phyloP scores from a whole-genome alignment of 31 red algal species.

The Odonthalia washingtoniensis region DNA sequence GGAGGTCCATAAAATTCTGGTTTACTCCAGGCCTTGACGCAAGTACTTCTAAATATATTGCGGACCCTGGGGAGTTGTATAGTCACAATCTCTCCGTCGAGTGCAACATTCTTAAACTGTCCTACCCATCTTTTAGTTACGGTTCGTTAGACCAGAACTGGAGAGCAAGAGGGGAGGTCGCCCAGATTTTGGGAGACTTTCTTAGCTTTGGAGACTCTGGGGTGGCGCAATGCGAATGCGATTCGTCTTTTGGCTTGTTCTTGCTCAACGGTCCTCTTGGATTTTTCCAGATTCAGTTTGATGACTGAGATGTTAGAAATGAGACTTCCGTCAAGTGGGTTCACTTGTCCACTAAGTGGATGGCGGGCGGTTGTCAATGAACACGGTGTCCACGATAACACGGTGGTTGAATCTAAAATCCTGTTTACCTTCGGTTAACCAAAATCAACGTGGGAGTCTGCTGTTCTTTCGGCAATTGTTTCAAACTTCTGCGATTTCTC shows the following conservation, averaged over 20 bases:
- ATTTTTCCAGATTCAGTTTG: slow-evolving; percentile 10
- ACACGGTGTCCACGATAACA: slow-evolving; percentile 38
- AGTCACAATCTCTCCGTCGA: not conserved
- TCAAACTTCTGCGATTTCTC: not conserved
- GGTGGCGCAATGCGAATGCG: no score
- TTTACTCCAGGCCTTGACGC: no score
- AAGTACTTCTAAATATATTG: no score
- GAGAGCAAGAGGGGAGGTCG: no score
- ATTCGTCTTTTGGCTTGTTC: no score
- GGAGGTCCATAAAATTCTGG: no score
- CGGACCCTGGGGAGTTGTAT: no score
- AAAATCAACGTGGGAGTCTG: slow-evolving; percentile 24
- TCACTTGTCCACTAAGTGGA: slow-evolving; percentile 37
- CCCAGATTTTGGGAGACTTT: no score
- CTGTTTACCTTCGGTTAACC: slow-evolving; percentile 22
- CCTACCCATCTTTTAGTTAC: slow-evolving; percentile 7
- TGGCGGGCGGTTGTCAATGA: slow-evolving; percentile 4
- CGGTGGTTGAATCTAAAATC: slow-evolving; percentile 39
- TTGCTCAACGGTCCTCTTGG: no score
- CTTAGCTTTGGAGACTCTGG: no score
- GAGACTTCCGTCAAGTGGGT: slow-evolving; percentile 22
- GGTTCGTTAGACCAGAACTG: no score
- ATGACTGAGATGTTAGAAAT: not conserved
- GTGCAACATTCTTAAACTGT: not conserved
- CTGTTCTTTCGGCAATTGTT: not conserved